These are phyloP conservation scores for Ogataea dorogensis DNA, from an alignment of 805 yeast species.

Conservation along the genomic window DNA sequence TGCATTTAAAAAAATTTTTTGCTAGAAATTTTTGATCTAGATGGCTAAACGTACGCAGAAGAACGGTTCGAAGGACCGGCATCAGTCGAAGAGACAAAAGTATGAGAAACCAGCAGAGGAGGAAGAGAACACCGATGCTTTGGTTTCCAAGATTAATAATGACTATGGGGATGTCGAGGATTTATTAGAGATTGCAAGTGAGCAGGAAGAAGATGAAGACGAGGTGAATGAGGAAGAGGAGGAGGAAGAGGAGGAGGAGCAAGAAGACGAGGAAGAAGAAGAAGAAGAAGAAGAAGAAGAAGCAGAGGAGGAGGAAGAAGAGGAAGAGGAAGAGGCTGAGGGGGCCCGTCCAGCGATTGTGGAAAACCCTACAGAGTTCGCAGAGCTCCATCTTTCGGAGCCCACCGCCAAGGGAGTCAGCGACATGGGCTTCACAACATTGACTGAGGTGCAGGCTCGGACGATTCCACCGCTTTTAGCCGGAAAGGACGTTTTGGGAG, in stretches of 20 bases:
- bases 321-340: constrained; percentile 20
- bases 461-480: constrained; percentile 96
- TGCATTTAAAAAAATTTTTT: constrained; percentile 9
- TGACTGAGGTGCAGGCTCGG: constrained; percentile 95
- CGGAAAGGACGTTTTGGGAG: constrained; percentile 96
- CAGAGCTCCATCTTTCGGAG: constrained; percentile 66
- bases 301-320: constrained; percentile 26
- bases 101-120: constrained; percentile 11
- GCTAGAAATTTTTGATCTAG: constrained; percentile 13
- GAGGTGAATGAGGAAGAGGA: constrained; percentile 36
- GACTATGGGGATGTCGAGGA: constrained; percentile 59
- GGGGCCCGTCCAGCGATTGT: constrained; percentile 27
- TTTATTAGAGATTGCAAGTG: constrained; percentile 37
- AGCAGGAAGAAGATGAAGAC: constrained; percentile 21
- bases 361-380: constrained; percentile 34
- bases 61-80: constrained; percentile 4
- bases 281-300: constrained; percentile 27
- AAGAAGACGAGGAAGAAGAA: constrained; percentile 15
- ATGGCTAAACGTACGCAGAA: constrained; percentile 11
- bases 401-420: constrained; percentile 80
- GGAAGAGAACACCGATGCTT: constrained; percentile 38
- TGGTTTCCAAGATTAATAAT: constrained; percentile 54
- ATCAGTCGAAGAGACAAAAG: constrained; percentile 17
- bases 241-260: constrained; percentile 26
- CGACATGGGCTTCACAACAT: constrained; percentile 84